phyloP scores from a whole-genome alignment of 139 green algal species.

The Zygnema circumcarinatum region DNA sequence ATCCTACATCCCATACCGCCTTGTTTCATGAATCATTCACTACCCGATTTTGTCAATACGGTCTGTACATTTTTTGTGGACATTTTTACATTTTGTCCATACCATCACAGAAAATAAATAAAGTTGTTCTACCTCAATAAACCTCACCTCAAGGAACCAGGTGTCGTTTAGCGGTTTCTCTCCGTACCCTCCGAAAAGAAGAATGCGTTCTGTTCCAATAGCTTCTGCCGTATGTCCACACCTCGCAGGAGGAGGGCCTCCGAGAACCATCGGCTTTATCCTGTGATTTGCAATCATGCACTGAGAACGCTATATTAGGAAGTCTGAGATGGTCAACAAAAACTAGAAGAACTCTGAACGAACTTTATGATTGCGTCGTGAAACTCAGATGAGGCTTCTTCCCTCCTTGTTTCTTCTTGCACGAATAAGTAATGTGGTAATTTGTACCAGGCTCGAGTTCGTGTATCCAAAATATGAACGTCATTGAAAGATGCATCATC shows the following conservation, averaged over 20 bases:
- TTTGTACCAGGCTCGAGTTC: background rate
- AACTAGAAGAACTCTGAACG: no score
- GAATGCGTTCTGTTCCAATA: slow-evolving; percentile 23
- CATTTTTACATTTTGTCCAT: no score
- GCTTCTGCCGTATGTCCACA: slow-evolving; percentile 23
- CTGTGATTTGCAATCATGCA: slow-evolving; percentile 30
- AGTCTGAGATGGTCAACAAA: background rate
- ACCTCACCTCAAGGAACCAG: slow-evolving; percentile 38
- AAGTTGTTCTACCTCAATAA: no score
- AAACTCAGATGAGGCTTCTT: no score
- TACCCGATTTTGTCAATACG: no score
- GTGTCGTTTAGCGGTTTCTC: background rate
- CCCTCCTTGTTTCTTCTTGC: no score
- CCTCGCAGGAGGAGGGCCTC: slow-evolving; percentile 18
- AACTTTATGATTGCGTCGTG: no score
- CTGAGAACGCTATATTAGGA: background rate
- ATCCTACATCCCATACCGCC: no score
- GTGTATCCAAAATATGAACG: slow-evolving; percentile 36
- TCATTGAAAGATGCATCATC: slow-evolving; percentile 17
- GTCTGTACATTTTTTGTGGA: no score
- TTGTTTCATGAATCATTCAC: no score
- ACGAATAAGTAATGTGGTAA: no score
- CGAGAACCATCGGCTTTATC: slow-evolving; percentile 27
- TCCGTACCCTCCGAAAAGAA: slow-evolving; percentile 31
- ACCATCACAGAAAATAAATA: no score